Evolutionary conservation across 1,284 basidiomycete genomes (phyloP).

Genomic region (Trichosporon inkin): DNA sequence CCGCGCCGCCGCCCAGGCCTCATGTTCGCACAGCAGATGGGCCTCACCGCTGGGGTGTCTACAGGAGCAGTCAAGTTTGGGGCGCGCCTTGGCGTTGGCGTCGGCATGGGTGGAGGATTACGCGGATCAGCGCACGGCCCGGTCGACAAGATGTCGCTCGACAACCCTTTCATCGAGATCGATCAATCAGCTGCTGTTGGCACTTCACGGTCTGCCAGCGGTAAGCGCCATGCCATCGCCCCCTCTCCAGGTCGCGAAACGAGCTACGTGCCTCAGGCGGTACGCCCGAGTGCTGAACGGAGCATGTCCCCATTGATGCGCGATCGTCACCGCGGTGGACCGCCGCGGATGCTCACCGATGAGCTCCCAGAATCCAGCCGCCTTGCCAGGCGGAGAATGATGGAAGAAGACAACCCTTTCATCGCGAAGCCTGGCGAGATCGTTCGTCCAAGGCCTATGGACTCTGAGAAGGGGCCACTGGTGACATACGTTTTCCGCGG

Average conservation of each 20-base stretch:
- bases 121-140: constrained; percentile 22
- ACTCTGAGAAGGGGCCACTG: constrained; percentile 25
- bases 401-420: constrained; percentile 42
- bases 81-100: constrained; percentile 33
- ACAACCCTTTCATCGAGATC: constrained; percentile 36
- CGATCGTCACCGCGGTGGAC: neutral
- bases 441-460: constrained; percentile 10
- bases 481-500: constrained; percentile 48
- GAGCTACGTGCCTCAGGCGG: constrained; percentile 19
- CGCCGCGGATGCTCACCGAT: constrained; percentile 8
- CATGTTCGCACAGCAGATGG: constrained; percentile 48
- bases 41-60: constrained; percentile 16
- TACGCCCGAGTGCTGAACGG: constrained; percentile 16
- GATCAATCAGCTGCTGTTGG: neutral
- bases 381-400: constrained; percentile 18
- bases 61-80: constrained; percentile 18
- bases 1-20: constrained; percentile 38
- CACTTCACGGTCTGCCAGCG: neutral
- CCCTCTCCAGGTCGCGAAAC: constrained; percentile 17
- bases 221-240: neutral
- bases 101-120: constrained; percentile 41
- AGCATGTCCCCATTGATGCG: constrained; percentile 15
- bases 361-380: neutral
- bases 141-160: constrained; percentile 30
- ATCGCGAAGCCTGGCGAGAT: constrained; percentile 36